These are phyloP conservation scores for Calonectria pauciramosa DNA, from an alignment of 2,329 filamentous ascomycete genomes.

Conservation along the genomic window DNA sequence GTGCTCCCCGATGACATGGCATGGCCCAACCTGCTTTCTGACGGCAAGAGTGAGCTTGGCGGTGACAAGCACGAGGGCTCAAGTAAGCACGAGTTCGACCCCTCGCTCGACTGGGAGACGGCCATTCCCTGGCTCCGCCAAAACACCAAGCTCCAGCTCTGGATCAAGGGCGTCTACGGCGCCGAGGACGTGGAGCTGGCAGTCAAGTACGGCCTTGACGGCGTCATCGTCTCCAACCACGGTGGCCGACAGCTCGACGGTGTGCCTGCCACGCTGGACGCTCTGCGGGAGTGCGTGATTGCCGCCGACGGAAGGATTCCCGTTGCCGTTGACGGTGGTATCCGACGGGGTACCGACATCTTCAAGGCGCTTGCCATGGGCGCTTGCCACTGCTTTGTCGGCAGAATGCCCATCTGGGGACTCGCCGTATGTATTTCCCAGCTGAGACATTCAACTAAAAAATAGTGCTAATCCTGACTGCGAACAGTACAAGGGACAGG, in stretches of 20 bases:
- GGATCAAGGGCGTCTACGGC: conserved; percentile 51
- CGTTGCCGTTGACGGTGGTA: conserved; percentile 60
- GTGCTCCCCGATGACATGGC: conserved; percentile 62
- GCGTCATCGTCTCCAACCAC: conserved; percentile 45
- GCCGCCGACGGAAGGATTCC: conserved; percentile 70
- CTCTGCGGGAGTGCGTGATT: conserved; percentile 72
- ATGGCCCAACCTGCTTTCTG: conserved; percentile 51
- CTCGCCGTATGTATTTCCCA: conserved; percentile 39
- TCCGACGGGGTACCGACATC: conserved; percentile 49
- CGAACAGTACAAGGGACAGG: conserved; percentile 44
- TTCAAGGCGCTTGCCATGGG: conserved; percentile 51
- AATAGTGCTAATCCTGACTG: neutral
- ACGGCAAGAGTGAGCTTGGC: conserved; percentile 37
- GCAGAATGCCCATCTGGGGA: conserved; percentile 54
- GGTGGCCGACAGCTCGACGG: conserved; percentile 51
- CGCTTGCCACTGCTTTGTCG: conserved; percentile 39
- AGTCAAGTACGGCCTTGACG: conserved; percentile 47
- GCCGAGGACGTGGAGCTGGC: conserved; percentile 49
- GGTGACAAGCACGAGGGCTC: conserved; percentile 23
- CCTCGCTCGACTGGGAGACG: conserved; percentile 69
- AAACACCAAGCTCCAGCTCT: conserved; percentile 58
- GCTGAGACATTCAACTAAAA: no score
- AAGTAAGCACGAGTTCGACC: conserved; percentile 36
- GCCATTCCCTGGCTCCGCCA: conserved; percentile 74
- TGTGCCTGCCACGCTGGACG: conserved; percentile 67